Evolutionary conservation across 1,284 basidiomycete species (phyloP).

Genomic region (Moesziomyces parantarcticus): DNA sequence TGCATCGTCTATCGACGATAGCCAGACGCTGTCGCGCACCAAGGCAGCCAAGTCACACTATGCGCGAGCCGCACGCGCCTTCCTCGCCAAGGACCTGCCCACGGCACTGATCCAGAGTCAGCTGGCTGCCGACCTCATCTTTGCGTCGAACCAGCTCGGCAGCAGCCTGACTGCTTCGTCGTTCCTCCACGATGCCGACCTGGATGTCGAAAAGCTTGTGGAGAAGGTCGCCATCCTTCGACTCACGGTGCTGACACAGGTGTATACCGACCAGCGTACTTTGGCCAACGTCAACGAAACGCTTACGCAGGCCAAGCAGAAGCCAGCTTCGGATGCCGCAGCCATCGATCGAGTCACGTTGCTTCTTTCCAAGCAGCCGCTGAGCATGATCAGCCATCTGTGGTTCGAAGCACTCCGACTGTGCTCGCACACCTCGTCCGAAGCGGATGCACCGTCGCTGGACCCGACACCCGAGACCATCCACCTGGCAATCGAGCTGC

Average conservation of each 20-base stretch:
- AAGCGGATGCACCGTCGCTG: conserved; percentile 35
- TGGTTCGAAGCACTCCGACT: conserved; percentile 53
- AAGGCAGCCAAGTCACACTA: conserved; percentile 39
- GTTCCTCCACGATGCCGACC: conserved; percentile 20
- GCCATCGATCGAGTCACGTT: conserved; percentile 22
- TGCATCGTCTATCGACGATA: conserved; percentile 25
- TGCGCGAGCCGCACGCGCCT: conserved; percentile 45
- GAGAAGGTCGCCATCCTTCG: conserved; percentile 46
- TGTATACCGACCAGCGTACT: conserved; percentile 33
- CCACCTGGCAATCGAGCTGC: conserved; percentile 41
- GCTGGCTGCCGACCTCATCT: conserved; percentile 30
- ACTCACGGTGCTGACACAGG: conserved; percentile 46
- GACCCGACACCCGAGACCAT: conserved; percentile 42
- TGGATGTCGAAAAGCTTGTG: conserved; percentile 23
- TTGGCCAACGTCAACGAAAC: conserved; percentile 15
- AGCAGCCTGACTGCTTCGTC: conserved; percentile 33
- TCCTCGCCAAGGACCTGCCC: conserved; percentile 50
- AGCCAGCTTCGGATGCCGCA: conserved; percentile 10
- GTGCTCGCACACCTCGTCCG: conserved; percentile 25
- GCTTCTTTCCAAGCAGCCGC: conserved; percentile 35
- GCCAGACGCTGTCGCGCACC: conserved; percentile 32
- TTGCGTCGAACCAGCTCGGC: conserved; percentile 28
- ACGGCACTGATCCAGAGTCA: conserved; percentile 43
- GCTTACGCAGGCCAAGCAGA: conserved; percentile 21
- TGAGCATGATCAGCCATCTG: conserved; percentile 44